Evolutionary conservation across 78 protist genomes (phyloP), one percentile per base, ranked within the genome.

Genomic region (Emiliania huxleyi): DNA sequence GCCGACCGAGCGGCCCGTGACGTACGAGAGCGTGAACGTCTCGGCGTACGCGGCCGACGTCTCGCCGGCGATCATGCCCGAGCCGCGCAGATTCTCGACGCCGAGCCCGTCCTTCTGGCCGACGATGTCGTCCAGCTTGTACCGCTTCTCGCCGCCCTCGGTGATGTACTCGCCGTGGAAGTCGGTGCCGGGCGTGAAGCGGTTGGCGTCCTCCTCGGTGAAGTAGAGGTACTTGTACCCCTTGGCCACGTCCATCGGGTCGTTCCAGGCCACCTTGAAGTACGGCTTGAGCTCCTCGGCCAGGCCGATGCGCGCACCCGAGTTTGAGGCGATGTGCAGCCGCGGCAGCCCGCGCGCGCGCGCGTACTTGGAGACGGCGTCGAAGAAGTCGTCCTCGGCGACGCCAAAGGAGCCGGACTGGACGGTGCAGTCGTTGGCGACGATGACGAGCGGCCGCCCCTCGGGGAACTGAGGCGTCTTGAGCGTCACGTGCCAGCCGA

Each of bases 251-350:
- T 92, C 87, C 40, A 1, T 11, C 33, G 69, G 69, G 62, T 96
- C 96, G 49, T 73, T 95, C 98, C 98, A 98, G 62, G 94, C 87
- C 6, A 96, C 98, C 42, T 56, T 23, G 95, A 97, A 97, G 48
- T 37, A 79, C 29, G 62, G 69, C 95, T 95, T 94, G 88, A 98
- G 94, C 93, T 97, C 98, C 73, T 96, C 93, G 3, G 98, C 98
- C 43, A 99, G 93, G 42, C 99, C 99, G 90, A 99, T 98, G 90
- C 99, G 94, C 18, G 99, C 99, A 29, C 99, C 99, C 42, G 97
- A 93, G 96, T 98, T 99, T 94, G 97, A 95, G 0, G 99, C 71
- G 23, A 99, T 26, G 98, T 98, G 98, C 83, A 99, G 55, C 77
- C 98, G 96, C 22, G 99, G 99, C 0, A 98, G 40, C 19, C 96